Conservation (phyloP, 1,284 basidiomycete genomes). For the Rugosomyces carneus region DNA sequence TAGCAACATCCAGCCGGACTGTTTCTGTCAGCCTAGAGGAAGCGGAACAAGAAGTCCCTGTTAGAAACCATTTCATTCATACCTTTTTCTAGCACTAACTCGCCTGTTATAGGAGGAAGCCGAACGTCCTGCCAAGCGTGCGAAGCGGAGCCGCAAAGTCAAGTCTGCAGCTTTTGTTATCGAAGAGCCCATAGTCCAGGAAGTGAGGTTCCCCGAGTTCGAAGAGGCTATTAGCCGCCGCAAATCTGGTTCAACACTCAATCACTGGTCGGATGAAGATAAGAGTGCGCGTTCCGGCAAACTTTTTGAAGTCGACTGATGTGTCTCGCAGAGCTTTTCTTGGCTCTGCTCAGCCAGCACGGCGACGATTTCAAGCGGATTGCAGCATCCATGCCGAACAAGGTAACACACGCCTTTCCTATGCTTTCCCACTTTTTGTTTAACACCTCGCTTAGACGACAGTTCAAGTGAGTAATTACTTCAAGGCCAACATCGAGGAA, state of each 20-base stretch:
- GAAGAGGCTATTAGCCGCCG: constrained; percentile 28
- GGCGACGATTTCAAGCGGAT: constrained; percentile 76
- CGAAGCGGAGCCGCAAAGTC: constrained; percentile 31
- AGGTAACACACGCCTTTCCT: constrained; percentile 34
- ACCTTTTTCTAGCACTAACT: not conserved
- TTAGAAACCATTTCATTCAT: constrained; percentile 15
- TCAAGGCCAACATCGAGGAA: constrained; percentile 41
- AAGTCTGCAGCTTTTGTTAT: constrained; percentile 30
- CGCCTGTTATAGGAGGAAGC: constrained; percentile 21
- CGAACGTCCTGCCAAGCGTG: constrained; percentile 30
- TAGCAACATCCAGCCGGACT: constrained; percentile 25
- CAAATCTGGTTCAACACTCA: constrained; percentile 27
- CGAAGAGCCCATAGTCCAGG: constrained; percentile 23
- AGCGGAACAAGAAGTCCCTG: constrained; percentile 32
- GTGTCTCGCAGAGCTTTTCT: constrained; percentile 34
- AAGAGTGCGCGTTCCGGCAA: constrained; percentile 37
- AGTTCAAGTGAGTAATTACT: constrained; percentile 71
- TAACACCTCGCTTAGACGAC: constrained; percentile 44
- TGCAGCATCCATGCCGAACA: constrained; percentile 67
- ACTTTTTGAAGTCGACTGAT: not conserved
- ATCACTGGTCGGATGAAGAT: constrained; percentile 53
- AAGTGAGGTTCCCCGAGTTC: constrained; percentile 17
- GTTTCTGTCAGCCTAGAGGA: constrained; percentile 32
- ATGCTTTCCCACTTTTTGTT: constrained; percentile 8
- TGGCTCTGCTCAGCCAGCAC: constrained; percentile 58